phyloP scores from a whole-genome alignment of 768 basidiomycete species.

The Macrolepiota albuminosa region DNA sequence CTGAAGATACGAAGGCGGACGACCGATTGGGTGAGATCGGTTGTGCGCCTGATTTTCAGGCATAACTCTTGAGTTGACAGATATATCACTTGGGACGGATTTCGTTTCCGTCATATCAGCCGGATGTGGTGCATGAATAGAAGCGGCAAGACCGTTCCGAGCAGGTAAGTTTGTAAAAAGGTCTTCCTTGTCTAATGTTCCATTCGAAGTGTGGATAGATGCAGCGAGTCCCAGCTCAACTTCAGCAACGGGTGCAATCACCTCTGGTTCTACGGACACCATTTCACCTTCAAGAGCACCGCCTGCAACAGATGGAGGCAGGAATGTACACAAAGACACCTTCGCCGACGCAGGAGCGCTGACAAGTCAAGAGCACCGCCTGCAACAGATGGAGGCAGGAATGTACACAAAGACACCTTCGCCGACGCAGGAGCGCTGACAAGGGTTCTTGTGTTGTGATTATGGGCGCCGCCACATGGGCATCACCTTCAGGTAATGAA shows the following conservation, averaged over 20 bases:
- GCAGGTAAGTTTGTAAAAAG: slow-evolving; percentile 9
- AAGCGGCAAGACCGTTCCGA: slow-evolving; percentile 37
- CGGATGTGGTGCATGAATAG: slow-evolving; percentile 51
- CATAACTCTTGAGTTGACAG: slow-evolving; percentile 22
- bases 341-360: slow-evolving; percentile 10
- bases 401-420: slow-evolving; percentile 14
- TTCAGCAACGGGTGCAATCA: not conserved
- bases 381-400: slow-evolving; percentile 15
- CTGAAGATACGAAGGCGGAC: slow-evolving; percentile 28
- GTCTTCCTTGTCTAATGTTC: slow-evolving; percentile 9
- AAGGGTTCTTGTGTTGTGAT: slow-evolving; percentile 12
- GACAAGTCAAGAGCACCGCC: not conserved
- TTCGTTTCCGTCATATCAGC: slow-evolving; percentile 27
- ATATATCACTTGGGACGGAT: slow-evolving; percentile 35
- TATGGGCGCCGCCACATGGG: not conserved
- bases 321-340: slow-evolving; percentile 13
- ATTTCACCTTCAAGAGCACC: not conserved
- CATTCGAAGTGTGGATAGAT: slow-evolving; percentile 15
- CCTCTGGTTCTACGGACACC: not conserved
- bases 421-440: slow-evolving; percentile 9
- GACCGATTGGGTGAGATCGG: slow-evolving; percentile 55
- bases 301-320: slow-evolving; percentile 15
- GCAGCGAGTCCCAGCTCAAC: slow-evolving; percentile 17
- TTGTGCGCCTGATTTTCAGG: slow-evolving; percentile 37
- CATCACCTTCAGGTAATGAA: slow-evolving; percentile 5